Conservation (phyloP, 1,284 basidiomycete species). For the Cutaneotrichosporon mucoides region DNA sequence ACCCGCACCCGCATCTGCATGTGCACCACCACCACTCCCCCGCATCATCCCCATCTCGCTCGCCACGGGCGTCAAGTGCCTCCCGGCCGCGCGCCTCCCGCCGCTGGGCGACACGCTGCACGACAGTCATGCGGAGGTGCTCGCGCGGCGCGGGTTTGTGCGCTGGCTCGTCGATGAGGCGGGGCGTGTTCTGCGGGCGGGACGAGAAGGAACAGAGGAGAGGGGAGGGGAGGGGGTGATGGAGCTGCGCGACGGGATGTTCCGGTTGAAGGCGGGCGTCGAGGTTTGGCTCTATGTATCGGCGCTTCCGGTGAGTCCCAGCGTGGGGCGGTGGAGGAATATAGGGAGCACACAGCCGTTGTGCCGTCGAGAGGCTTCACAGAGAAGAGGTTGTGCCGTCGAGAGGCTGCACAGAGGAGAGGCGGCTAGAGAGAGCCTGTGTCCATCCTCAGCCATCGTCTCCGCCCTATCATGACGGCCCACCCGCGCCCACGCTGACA, state of each 20-base stretch:
- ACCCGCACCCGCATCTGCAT: no score
- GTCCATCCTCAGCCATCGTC: no score
- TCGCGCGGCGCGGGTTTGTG: conserved; percentile 72
- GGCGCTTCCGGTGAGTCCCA: conserved; percentile 69
- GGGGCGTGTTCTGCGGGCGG: conserved; percentile 5
- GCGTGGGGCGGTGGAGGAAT: no score
- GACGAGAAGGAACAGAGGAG: conserved; percentile 29
- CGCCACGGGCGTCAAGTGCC: conserved; percentile 81
- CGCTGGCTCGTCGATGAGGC: conserved; percentile 78
- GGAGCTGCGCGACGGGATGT: conserved; percentile 45
- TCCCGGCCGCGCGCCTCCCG: conserved; percentile 64
- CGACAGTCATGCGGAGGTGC: conserved; percentile 85
- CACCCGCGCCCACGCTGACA: conserved; percentile 1
- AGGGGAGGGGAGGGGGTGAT: conserved; percentile 44
- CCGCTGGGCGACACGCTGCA: conserved; percentile 72
- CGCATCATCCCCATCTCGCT: conserved; percentile 60
- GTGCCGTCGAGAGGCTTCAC: no score
- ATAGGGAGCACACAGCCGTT: no score
- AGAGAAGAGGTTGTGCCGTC: no score
- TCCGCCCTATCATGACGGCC: conserved; percentile 24
- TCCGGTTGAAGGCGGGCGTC: conserved; percentile 47
- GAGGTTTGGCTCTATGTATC: conserved; percentile 73
- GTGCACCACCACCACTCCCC: no score
- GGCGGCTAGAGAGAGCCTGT: no score
- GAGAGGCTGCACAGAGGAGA: no score